Base-by-base conservation (phyloP, 768 basidiomycete genomes). In the Leccinum barrowsii region DNA sequence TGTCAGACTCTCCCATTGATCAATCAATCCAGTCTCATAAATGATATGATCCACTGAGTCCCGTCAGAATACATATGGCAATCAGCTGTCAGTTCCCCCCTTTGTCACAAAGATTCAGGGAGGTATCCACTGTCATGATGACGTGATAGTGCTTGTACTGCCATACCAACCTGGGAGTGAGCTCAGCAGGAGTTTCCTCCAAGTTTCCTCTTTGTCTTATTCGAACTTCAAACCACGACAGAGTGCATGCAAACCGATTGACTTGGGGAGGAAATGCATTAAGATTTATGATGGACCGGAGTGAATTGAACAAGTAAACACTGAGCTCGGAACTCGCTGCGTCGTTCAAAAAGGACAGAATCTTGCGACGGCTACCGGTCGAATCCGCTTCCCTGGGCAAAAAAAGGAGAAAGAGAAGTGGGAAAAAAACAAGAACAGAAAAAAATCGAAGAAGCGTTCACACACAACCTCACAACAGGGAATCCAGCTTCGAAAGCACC, bases 401-500 rank as follows among this genome's bases (percentile, higher is more conserved):
- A 44, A 44, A 2, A 44, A 44, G 19, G 19, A 21, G 42, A 21
- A 19, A 21, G 11, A 21, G 19, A 44, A 44, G 11, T 44, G 19
- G 42, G 42, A 8, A 19, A 21, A 19, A 44, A 12, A 44, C 11
- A 44, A 21, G 5, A 21, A 44, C 19, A 44, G 6, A 44, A 35
- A 35, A 35, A 12, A 21, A 44, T 8, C n/a, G 19, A 44, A 44
- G 42, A 44, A 22, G 17, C 10, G 42, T 28, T 73, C 67, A 12
- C 42, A 42, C 6, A 44, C 42, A 19, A 12, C 42, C 8, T 48
- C 47, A 73, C 63, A 73, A 53, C 19, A 73, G 60, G 59, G 91
- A 94, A 76, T 98, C 94, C 74, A 98, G 82, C 73, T 94, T 90
- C 53, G 89, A 89, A 62, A 97, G 82, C 48, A 98, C 94, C 76